A percentile compares a stretch with the other conserved stretches of the same genome.
Conservation (phyloP, 441 rosid genomes). For the Cnidoscolus chayamansa region DNA sequence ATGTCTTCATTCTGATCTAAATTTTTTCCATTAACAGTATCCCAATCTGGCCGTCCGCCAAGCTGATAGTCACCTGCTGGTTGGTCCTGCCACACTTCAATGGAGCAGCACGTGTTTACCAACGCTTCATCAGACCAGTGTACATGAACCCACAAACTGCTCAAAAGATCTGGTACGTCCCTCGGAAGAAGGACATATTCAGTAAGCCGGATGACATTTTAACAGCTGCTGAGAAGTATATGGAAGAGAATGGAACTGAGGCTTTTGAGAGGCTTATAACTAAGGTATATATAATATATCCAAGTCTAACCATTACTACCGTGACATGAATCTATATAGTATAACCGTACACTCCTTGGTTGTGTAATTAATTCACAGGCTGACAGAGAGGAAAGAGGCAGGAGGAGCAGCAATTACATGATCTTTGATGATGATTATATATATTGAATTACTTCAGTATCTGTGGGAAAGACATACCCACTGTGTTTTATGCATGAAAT, state of each 20-base stretch:
- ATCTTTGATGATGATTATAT: conserved; percentile 69
- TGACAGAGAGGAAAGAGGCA: conserved; percentile 53
- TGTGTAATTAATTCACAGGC: conserved; percentile 38
- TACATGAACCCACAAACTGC: conserved; percentile 57
- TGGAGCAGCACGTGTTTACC: conserved; percentile 93
- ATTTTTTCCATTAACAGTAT: conserved; percentile 40
- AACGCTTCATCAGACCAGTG: conserved; percentile 69
- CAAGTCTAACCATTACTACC: too few species aligned
- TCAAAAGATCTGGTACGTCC: conserved; percentile 77
- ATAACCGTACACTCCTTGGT: background rate
- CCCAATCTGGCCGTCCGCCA: conserved; percentile 71
- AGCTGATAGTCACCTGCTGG: conserved; percentile 88
- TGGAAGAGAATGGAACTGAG: conserved; percentile 70
- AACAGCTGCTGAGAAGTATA: conserved; percentile 80
- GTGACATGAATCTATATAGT: too few species aligned
- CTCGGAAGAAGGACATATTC: conserved; percentile 57
- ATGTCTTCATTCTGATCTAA: too few species aligned
- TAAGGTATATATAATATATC: conserved; percentile 16
- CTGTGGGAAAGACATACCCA: too few species aligned
- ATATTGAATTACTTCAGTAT: conserved; percentile 32
- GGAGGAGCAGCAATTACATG: conserved; percentile 51
- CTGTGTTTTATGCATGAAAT: too few species aligned
- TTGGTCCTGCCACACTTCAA: conserved; percentile 88
- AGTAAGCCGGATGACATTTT: conserved; percentile 67
- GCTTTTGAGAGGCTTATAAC: conserved; percentile 38